Conservation (phyloP, 768 basidiomycete genomes). For the Candolleomyces eurysporus region DNA sequence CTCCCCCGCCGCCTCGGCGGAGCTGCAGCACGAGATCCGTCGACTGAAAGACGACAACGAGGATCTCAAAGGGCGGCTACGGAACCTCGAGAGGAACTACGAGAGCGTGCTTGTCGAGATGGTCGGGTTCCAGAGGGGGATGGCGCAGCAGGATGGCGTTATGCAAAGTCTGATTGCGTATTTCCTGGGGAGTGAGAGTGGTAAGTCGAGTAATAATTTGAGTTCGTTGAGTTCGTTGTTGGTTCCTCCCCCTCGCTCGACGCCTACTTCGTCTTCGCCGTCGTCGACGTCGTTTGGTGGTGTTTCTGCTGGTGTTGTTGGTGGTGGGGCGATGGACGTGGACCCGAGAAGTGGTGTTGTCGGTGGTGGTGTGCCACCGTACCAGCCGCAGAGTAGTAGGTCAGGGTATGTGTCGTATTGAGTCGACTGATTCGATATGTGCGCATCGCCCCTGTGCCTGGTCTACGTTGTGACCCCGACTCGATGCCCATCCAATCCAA, state of each 20-base stretch:
- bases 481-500: too few species aligned
- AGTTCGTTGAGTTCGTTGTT: conserved; percentile 1
- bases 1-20: conserved; percentile 8
- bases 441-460: background rate
- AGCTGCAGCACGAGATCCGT: conserved; percentile 22
- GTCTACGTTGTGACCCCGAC: background rate
- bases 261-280: background rate
- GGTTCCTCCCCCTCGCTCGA: background rate
- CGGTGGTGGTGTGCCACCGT: background rate
- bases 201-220: conserved; percentile 25
- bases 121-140: conserved; percentile 34
- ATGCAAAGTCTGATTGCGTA: conserved; percentile 82
- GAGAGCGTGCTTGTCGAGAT: conserved; percentile 36
- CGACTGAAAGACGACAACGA: conserved; percentile 31
- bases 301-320: background rate
- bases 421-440: background rate
- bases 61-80: conserved; percentile 31
- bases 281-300: background rate
- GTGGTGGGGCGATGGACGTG: background rate
- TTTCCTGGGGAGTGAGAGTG: conserved; percentile 67
- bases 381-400: background rate
- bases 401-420: conserved; percentile 2
- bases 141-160: conserved; percentile 80
- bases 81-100: conserved; percentile 37
- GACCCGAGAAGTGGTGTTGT: background rate